Percentiles rank a stretch among this genome's conserved stretches.
These are phyloP conservation scores for Carex myosuroides DNA, from an alignment of 176 grass and related monocot species.

Conservation along the genomic window DNA sequence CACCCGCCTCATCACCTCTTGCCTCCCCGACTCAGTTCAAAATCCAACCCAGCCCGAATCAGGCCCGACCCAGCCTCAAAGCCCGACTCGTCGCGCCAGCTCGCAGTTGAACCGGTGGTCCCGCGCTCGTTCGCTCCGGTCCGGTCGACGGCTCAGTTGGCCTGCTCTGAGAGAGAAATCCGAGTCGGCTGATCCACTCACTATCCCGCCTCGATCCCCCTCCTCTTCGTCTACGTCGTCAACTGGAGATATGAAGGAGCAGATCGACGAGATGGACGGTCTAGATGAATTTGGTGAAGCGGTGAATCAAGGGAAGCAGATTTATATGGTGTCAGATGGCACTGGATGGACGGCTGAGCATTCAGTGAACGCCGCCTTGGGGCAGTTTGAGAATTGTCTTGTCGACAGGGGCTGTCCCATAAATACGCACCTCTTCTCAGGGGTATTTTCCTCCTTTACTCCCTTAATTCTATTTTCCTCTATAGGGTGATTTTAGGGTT, in stretches of 20 bases:
- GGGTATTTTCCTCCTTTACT: constrained; percentile 34
- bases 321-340: constrained; percentile 99
- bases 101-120: constrained; percentile 68
- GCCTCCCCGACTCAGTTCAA: neutral
- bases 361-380: constrained; percentile 85
- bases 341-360: constrained; percentile 94
- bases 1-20: neutral
- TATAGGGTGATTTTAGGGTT: neutral
- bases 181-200: neutral
- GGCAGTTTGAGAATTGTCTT: constrained; percentile 93
- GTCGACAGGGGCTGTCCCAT: constrained; percentile 56
- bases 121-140: constrained; percentile 51
- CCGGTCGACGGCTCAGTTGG: constrained; percentile 42
- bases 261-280: constrained; percentile 6
- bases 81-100: constrained; percentile 13
- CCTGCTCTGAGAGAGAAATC: constrained; percentile 22
- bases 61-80: constrained; percentile 13
- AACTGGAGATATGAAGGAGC: neutral
- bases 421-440: constrained; percentile 75
- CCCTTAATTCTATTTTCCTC: neutral
- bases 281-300: constrained; percentile 7
- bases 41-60: neutral
- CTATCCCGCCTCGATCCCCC: neutral
- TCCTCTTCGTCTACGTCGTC: neutral
- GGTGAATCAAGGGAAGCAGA: constrained; percentile 43